These are phyloP conservation scores for Copromyces sp. DNA, from an alignment of 495 filamentous ascomycete genomes.

Conservation along the genomic window DNA sequence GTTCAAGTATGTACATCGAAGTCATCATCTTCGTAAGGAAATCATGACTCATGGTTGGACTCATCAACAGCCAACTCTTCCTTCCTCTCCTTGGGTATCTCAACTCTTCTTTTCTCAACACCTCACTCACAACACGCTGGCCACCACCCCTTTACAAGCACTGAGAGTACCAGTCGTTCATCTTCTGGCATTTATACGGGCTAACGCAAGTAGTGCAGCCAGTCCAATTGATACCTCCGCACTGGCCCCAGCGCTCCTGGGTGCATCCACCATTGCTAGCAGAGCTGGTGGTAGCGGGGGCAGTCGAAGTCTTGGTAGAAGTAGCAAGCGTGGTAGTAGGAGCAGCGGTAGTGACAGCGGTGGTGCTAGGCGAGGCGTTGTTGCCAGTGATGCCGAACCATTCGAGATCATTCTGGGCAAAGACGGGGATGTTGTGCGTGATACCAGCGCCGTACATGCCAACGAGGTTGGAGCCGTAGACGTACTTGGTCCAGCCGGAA, in stretches of 20 bases:
- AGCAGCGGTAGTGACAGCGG: not conserved
- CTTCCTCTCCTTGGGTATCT: not conserved
- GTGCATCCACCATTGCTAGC: slow-evolving; percentile 24
- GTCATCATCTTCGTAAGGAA: not conserved
- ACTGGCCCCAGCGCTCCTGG: slow-evolving; percentile 28
- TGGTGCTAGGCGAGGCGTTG: not conserved
- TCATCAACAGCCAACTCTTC: not conserved
- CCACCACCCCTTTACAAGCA: slow-evolving; percentile 12
- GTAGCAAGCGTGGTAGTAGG: not conserved
- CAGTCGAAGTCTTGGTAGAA: slow-evolving; percentile 6
- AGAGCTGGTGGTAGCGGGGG: slow-evolving; percentile 14
- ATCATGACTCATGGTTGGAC: not conserved
- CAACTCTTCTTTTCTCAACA: not conserved
- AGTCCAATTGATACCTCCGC: slow-evolving; percentile 34
- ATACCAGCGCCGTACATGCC: slow-evolving; percentile 28
- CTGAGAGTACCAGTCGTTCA: slow-evolving; percentile 27
- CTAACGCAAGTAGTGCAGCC: slow-evolving; percentile 29
- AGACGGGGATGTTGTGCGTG: slow-evolving; percentile 22
- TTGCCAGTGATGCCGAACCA: slow-evolving; percentile 25
- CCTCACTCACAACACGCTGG: not conserved
- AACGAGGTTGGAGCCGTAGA: slow-evolving; percentile 36
- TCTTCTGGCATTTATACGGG: slow-evolving; percentile 19
- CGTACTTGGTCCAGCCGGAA: slow-evolving; percentile 31
- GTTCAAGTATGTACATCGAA: not conserved
- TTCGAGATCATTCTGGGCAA: slow-evolving; percentile 20